Percentiles rank a stretch among this genome's conserved stretches.
Conservation (phyloP, 306 rosid genomes). For the Trichosanthes cucumerina region DNA sequence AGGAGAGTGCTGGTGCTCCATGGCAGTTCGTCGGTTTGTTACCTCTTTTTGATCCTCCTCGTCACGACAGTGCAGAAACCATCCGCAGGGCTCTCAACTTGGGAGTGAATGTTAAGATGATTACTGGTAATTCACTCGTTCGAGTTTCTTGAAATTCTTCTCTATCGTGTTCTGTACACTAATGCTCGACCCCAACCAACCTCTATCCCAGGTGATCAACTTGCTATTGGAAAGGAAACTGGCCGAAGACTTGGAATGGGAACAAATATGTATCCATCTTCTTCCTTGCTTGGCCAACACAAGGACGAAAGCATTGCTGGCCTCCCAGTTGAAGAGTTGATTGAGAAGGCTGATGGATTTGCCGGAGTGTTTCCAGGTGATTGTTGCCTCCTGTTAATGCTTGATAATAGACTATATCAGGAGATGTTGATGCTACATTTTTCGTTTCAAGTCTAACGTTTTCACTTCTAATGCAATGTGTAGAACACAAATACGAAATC, state of each 20-base stretch:
- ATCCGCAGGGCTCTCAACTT: slow-evolving; percentile 90
- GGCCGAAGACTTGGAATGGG: slow-evolving; percentile 99
- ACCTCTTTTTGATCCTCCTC: slow-evolving; percentile 91
- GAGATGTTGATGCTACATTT: background rate
- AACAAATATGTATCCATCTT: slow-evolving; percentile 94
- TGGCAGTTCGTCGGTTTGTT: slow-evolving; percentile 95
- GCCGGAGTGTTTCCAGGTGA: slow-evolving; percentile 99
- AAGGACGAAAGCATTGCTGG: slow-evolving; percentile 77
- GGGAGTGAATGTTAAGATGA: slow-evolving; percentile 98
- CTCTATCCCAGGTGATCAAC: slow-evolving; percentile 67
- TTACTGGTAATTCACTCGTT: slow-evolving; percentile 54
- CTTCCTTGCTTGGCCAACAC: slow-evolving; percentile 89
- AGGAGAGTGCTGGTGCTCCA: slow-evolving; percentile 66
- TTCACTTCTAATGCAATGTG: background rate
- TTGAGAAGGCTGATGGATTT: slow-evolving; percentile 97
- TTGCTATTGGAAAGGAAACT: slow-evolving; percentile 96
- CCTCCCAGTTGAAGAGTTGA: slow-evolving; percentile 86
- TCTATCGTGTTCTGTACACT: background rate
- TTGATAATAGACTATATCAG: background rate
- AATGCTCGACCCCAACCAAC: background rate
- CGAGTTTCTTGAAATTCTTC: background rate
- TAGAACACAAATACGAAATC: slow-evolving; percentile 95
- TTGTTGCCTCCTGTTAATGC: background rate
- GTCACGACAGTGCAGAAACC: slow-evolving; percentile 99
- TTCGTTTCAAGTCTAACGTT: background rate